phyloP scores from a whole-genome alignment of 1,284 basidiomycete species.

The Chalciporus sp. region DNA sequence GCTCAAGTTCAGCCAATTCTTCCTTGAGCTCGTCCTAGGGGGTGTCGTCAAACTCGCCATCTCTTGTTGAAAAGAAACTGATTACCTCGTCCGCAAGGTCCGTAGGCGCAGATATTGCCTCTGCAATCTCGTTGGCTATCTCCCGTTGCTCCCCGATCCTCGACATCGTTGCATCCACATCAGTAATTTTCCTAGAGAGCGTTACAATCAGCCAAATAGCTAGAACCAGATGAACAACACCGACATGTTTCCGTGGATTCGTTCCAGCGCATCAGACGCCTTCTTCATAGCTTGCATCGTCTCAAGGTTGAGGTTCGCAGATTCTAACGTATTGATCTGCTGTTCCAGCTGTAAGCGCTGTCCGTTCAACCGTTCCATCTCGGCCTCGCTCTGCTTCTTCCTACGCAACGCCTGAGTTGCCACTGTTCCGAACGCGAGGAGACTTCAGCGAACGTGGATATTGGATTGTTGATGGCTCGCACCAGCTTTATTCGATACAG shows the following conservation, averaged over 20 bases:
- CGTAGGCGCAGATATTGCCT: constrained; percentile 86
- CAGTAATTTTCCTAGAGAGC: constrained; percentile 75
- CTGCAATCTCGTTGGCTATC: constrained; percentile 93
- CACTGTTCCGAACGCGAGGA: constrained; percentile 17
- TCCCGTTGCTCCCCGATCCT: constrained; percentile 92
- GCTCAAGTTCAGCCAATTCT: constrained; percentile 90
- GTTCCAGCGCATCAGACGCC: constrained; percentile 88
- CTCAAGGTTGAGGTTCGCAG: constrained; percentile 97
- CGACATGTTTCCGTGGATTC: constrained; percentile 91
- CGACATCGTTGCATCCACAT: constrained; percentile 93
- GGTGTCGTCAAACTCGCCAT: constrained; percentile 10
- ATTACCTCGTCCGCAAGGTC: constrained; percentile 76
- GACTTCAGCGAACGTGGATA: constrained; percentile 9
- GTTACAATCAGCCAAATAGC: constrained; percentile 4
- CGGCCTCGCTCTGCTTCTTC: constrained; percentile 91
- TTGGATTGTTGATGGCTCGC: constrained; percentile 37
- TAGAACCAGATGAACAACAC: constrained; percentile 37
- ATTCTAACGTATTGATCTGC: constrained; percentile 97
- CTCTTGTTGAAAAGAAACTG: constrained; percentile 10
- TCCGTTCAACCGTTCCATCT: constrained; percentile 87
- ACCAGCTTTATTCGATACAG: constrained; percentile 94
- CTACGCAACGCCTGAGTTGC: constrained; percentile 91
- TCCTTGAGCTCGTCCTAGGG: constrained; percentile 78
- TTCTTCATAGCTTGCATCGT: constrained; percentile 99
- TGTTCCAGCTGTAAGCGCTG: constrained; percentile 93